These are phyloP conservation scores for Drechslera avenae DNA, from an alignment of 2,329 filamentous ascomycete genomes.

Conservation along the genomic window DNA sequence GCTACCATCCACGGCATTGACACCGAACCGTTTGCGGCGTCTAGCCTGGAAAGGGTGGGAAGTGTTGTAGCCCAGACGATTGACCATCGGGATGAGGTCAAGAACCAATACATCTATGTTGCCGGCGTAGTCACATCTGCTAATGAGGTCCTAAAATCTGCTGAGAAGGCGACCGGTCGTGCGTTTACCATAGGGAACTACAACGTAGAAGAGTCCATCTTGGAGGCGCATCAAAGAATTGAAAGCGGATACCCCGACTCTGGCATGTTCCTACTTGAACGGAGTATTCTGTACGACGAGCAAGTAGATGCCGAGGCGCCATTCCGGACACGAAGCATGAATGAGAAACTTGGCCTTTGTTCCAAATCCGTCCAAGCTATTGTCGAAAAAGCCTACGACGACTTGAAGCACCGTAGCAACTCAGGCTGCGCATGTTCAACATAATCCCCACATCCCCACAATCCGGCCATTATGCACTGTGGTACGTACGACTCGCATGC, in stretches of 20 bases:
- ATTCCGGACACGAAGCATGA: constrained; percentile 36
- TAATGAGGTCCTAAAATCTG: constrained; percentile 38
- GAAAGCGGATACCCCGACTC: constrained; percentile 47
- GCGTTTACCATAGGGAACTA: constrained; percentile 41
- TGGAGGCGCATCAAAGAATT: constrained; percentile 44
- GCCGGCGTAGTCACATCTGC: constrained; percentile 40
- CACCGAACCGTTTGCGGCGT: constrained; percentile 43
- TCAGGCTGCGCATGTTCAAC: constrained; percentile 44
- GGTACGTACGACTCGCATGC: no score
- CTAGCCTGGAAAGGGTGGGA: constrained; percentile 42
- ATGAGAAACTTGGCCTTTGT: constrained; percentile 20
- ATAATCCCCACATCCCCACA: constrained; percentile 3
- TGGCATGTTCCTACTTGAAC: constrained; percentile 47
- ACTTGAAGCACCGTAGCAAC: constrained; percentile 29
- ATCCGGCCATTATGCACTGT: background rate
- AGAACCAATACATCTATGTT: constrained; percentile 46
- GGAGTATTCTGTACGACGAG: constrained; percentile 47
- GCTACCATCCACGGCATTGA: constrained; percentile 47
- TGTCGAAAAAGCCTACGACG: constrained; percentile 25
- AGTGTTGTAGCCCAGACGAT: constrained; percentile 34
- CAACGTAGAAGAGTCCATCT: constrained; percentile 43
- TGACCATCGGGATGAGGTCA: constrained; percentile 40
- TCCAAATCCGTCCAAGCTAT: constrained; percentile 28
- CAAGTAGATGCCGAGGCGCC: constrained; percentile 25
- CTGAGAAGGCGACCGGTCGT: constrained; percentile 34